These are phyloP conservation scores for Drechslerella coelobrocha DNA, from an alignment of 2,329 filamentous ascomycete genomes.

Conservation along the genomic window DNA sequence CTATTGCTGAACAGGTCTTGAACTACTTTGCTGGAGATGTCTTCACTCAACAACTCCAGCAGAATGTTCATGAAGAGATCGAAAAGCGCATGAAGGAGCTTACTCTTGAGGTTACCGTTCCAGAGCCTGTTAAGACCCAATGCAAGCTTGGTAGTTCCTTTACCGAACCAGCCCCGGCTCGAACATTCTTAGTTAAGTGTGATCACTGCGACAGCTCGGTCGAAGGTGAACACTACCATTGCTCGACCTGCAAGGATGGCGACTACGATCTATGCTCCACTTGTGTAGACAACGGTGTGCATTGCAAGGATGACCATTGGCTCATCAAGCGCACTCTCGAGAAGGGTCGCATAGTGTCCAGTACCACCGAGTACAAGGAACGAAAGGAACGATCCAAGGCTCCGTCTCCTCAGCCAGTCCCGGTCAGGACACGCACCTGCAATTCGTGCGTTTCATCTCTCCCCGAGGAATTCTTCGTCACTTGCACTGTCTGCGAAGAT, in stretches of 20 bases:
- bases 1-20: conserved; percentile 39
- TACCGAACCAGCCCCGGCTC: conserved; percentile 35
- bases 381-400: conserved; percentile 57
- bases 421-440: conserved; percentile 68
- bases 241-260: conserved; percentile 87
- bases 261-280: conserved; percentile 90
- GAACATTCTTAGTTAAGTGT: conserved; percentile 77
- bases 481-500: conserved; percentile 83
- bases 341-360: conserved; percentile 79
- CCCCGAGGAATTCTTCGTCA: conserved; percentile 79
- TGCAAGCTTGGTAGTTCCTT: conserved; percentile 38
- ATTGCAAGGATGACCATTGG: conserved; percentile 86
- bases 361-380: conserved; percentile 83
- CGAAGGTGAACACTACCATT: conserved; percentile 87
- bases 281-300: conserved; percentile 76
- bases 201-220: conserved; percentile 85
- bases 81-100: conserved; percentile 51
- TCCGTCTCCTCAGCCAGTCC: conserved; percentile 49
- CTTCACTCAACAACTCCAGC: conserved; percentile 51
- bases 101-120: conserved; percentile 59
- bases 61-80: conserved; percentile 54
- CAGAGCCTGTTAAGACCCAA: conserved; percentile 56
- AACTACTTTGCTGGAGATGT: conserved; percentile 41
- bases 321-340: conserved; percentile 87
- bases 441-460: conserved; percentile 67